These are phyloP conservation scores for Thraustotheca clavata DNA, from an alignment of 352 stramenopile genomes.

Conservation along the genomic window DNA sequence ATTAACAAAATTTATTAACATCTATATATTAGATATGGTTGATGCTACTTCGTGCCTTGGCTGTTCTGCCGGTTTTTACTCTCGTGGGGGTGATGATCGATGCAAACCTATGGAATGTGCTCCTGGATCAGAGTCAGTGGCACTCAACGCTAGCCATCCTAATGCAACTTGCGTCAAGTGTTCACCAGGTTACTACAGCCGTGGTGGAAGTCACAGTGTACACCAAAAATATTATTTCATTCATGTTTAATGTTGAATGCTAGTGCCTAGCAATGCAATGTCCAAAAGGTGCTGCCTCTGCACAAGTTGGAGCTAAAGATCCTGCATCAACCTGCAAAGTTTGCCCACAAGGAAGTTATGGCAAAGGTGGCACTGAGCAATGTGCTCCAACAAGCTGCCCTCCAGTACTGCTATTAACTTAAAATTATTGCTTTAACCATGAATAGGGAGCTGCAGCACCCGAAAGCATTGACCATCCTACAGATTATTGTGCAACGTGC, in stretches of 20 bases:
- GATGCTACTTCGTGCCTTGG: conserved; percentile 21
- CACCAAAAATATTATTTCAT: not conserved
- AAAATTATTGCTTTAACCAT: not conserved
- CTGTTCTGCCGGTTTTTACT: conserved; percentile 32
- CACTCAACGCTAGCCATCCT: conserved; percentile 22
- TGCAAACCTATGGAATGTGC: conserved; percentile 28
- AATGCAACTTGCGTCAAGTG: conserved; percentile 30
- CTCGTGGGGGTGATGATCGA: conserved; percentile 22
- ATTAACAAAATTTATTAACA: conserved; percentile 22
- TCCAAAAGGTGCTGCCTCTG: conserved; percentile 30
- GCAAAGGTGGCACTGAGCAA: not conserved
- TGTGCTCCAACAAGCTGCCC: conserved; percentile 1
- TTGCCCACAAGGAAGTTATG: not conserved
- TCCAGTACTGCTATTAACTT: not conserved
- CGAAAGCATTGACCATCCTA: not conserved
- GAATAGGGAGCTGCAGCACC: conserved; percentile 1
- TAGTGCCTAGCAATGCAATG: conserved; percentile 31
- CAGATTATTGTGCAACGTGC: conserved; percentile 21
- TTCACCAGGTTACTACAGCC: conserved; percentile 27
- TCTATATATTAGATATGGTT: conserved; percentile 20
- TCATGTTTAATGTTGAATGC: not conserved
- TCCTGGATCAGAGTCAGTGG: conserved; percentile 25
- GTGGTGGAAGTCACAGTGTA: conserved; percentile 24
- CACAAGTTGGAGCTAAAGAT: conserved; percentile 23
- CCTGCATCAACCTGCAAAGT: not conserved